Percentiles rank a stretch among this genome's conserved stretches.
These are phyloP conservation scores for Russula foetens DNA, from an alignment of 768 basidiomycete species.

Conservation along the genomic window DNA sequence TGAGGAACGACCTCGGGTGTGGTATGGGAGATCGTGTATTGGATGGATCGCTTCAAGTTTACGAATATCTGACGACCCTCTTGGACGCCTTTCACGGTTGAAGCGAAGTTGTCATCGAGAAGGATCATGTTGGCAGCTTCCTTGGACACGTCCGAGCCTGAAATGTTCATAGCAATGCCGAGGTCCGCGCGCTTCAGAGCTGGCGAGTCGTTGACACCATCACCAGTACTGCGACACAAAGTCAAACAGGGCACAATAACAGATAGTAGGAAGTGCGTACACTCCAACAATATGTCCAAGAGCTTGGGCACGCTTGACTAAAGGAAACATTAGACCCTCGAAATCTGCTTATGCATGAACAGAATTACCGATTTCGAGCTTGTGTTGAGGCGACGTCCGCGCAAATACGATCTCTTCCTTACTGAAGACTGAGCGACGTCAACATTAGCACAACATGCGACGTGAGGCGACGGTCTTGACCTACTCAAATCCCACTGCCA, in stretches of 20 bases:
- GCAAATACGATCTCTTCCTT: constrained; percentile 68
- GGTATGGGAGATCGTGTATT: constrained; percentile 59
- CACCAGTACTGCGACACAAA: constrained; percentile 42
- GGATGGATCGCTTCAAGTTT: constrained; percentile 64
- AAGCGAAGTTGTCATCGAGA: constrained; percentile 65
- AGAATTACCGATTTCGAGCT: constrained; percentile 56
- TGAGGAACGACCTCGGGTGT: constrained; percentile 66
- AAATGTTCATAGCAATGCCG: constrained; percentile 70
- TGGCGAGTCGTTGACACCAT: constrained; percentile 67
- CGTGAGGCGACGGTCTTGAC: constrained; percentile 18
- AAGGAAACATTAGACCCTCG: not conserved
- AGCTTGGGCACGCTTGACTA: constrained; percentile 65
- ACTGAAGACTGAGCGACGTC: constrained; percentile 41
- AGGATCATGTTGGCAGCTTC: constrained; percentile 72
- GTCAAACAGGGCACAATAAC: not conserved
- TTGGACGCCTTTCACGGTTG: constrained; percentile 61
- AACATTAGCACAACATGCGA: not conserved
- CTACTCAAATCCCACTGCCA: constrained; percentile 72
- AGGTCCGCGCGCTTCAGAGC: constrained; percentile 66
- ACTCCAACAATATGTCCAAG: constrained; percentile 66
- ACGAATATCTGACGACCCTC: constrained; percentile 65
- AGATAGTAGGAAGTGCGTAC: constrained; percentile 32
- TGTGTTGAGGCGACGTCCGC: constrained; percentile 63
- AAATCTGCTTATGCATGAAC: not conserved
- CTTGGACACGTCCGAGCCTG: constrained; percentile 66